Evolutionary conservation across 73 alveolate species (phyloP), one percentile per base, ranked within the genome.

Genomic region (Paramecium sonneborni): DNA sequence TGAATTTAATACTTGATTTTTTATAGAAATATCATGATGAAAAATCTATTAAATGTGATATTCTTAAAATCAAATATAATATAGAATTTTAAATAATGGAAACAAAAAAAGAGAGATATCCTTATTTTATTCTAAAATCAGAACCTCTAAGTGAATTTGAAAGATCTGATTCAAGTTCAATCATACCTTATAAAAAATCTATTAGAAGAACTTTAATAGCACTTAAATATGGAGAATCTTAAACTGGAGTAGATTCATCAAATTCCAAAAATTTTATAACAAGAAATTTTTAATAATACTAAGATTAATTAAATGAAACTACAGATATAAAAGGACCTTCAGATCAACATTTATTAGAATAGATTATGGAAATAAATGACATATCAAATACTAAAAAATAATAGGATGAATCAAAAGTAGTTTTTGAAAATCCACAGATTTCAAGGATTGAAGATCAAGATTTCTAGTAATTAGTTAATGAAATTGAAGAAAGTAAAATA

Each of bases 81-180:
- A 2, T 74, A 11, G 37, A 74, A 12, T 74, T 35, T 74, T 38
- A 28, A n/a, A 12, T 21, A 14, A 74, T 74, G 35, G 58, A 74
- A 35, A 74, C 62, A 0, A 74, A 74, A 24, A 35, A 38, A 32
- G 35, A 35, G 1, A 38, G 12, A 30, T 74, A 35, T 38, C 87
- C 87, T 0, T 74, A 74, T 74, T 74, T 74, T 74, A 4, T 35
- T 1, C 34, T 32, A 24, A 74, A 35, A 38, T 30, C 34, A 9
- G 87, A 74, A 74, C 56, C 55, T 1, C 0, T 74, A 5, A 74
- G n/a, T 74, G 87, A 74, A 15, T 74, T 74, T 74, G 87, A 74
- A 38, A 52, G 68, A 52, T 14, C 37, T 14, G 67, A 74, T 11
- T 74, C 87, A 14, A 32, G 39, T 28, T 43, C 39, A 15, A 74